Evolutionary conservation across 257 asterid genomes (phyloP).

Genomic region (Ocimum tenuiflorum): DNA sequence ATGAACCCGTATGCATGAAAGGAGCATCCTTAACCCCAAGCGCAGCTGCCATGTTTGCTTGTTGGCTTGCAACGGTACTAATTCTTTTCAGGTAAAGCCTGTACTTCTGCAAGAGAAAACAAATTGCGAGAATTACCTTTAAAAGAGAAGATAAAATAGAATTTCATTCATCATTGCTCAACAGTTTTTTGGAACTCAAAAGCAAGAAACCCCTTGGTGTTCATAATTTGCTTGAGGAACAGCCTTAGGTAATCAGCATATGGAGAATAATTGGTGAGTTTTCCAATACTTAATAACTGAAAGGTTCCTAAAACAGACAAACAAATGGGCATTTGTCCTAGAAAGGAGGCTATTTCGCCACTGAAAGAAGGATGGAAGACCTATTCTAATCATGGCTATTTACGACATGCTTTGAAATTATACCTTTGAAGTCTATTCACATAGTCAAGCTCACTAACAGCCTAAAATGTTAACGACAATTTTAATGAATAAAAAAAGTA

Average conservation of each 20-base stretch:
- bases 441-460: not conserved
- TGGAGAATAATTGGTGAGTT: not conserved
- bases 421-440: not conserved
- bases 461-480: constrained; percentile 4
- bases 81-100: constrained; percentile 78
- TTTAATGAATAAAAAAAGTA: constrained; percentile 4
- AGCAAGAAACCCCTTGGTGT: not conserved
- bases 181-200: not conserved
- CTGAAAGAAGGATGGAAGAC: no score
- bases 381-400: not conserved
- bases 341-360: no score
- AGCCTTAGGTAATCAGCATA: not conserved
- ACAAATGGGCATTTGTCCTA: not conserved
- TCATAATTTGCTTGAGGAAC: not conserved
- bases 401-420: not conserved
- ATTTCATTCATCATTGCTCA: not conserved
- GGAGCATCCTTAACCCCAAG: constrained; percentile 66
- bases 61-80: constrained; percentile 55
- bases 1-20: constrained; percentile 51
- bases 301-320: not conserved
- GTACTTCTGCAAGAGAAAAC: constrained; percentile 55
- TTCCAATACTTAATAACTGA: not conserved
- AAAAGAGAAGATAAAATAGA: not conserved
- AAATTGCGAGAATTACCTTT: not conserved
- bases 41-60: constrained; percentile 72